Conservation (phyloP, 257 asterid species). For the Lithospermum erythrorhizon region DNA sequence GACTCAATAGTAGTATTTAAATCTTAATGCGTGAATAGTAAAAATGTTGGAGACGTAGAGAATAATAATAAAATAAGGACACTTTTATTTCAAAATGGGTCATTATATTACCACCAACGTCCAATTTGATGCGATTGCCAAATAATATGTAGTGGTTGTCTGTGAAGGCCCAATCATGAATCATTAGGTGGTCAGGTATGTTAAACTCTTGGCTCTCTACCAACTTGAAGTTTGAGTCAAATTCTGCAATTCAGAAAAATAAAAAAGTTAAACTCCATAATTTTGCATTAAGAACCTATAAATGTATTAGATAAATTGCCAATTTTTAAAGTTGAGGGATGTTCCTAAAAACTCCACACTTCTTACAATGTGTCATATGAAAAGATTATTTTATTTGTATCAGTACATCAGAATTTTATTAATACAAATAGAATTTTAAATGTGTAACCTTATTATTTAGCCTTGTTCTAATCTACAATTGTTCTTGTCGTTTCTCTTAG, state of each 20-base stretch:
- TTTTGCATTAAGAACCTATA: no score
- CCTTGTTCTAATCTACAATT: neutral
- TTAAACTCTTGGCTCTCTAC: conserved; percentile 63
- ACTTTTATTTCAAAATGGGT: neutral
- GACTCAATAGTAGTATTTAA: neutral
- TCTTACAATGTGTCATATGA: no score
- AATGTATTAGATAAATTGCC: no score
- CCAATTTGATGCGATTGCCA: conserved; percentile 89
- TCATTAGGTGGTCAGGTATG: conserved; percentile 88
- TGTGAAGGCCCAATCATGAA: conserved; percentile 97
- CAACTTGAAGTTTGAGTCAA: conserved; percentile 58
- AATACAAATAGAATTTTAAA: no score
- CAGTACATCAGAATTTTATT: no score
- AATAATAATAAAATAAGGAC: neutral
- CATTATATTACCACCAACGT: conserved; percentile 46
- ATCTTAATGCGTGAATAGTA: neutral
- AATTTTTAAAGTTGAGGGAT: no score
- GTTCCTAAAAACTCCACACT: no score
- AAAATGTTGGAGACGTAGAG: neutral
- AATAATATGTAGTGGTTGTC: conserved; percentile 73
- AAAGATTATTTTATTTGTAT: no score
- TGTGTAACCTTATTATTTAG: neutral
- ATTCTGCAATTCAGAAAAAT: conserved; percentile 33
- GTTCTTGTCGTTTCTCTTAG: neutral
- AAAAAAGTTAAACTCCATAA: neutral